Base-by-base conservation (phyloP, 2,329 filamentous ascomycete species). In the Periconia sp. region DNA sequence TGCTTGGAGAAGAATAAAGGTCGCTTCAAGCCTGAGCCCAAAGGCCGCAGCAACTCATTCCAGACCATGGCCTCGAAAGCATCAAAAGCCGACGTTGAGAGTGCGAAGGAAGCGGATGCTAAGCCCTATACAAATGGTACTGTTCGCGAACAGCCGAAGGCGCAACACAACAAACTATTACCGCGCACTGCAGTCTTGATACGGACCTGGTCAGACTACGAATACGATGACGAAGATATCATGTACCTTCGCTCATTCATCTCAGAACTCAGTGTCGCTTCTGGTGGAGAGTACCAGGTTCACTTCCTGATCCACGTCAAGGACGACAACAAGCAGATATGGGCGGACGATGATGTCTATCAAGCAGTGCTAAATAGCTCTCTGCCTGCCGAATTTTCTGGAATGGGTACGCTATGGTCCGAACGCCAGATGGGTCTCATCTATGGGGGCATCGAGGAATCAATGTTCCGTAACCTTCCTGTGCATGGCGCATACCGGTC, bases 221-320 rank as follows among this genome's bases (percentile, higher is more conserved):
- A 82, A 7, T 96, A 90, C 78, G 84, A 84, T 8, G 81, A 87
- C 29, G 88, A 95, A 59, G 89, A 94, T 61, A 78, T 92, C 35
- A 83, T 92, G 68, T 89, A 90, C 59, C 80, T 96, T 57, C 87
- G 90, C 12, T 86, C 91, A 22, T 74, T 96, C 57, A 83, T 95
- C 29, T 83, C 86, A 4, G 90, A 96, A 69, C 76, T 95, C 8
- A 83, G 85, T 6, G 74, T 96, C 35, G 78, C 83, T 41, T 92
- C 88, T 0, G 89, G 89, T 22, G 88, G 87, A 33, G 89, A 95
- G 65, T 95, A 94, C 58, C 80, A 81, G 4, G 78, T 95, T 3
- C 89, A 94, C 67, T 90, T 96, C 63, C 76, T 95, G 24, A 80
- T 95, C 26, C 89, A 95, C 55, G 88, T 95, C 53, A 89, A 89